phyloP scores from a whole-genome alignment of 805 yeast species.

The Saturnispora galanensis region DNA sequence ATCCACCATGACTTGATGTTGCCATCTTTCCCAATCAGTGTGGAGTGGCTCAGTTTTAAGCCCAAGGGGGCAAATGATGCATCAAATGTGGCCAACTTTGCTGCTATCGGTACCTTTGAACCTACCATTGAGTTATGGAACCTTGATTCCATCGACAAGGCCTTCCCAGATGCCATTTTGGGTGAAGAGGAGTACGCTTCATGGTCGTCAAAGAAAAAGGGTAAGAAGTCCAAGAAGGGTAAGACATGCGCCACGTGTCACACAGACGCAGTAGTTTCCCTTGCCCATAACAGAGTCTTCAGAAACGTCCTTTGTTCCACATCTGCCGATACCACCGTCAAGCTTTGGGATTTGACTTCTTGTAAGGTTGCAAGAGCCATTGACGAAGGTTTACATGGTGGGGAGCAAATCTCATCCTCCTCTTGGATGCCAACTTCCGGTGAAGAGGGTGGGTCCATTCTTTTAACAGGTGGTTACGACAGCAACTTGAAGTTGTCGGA shows the following conservation, averaged over 20 bases:
- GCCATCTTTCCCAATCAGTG: conserved; percentile 93
- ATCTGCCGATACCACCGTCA: conserved; percentile 90
- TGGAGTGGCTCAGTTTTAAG: conserved; percentile 83
- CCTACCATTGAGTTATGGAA: conserved; percentile 98
- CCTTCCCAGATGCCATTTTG: conserved; percentile 86
- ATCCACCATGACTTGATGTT: conserved; percentile 96
- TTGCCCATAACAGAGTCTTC: conserved; percentile 72
- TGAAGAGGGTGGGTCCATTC: conserved; percentile 45
- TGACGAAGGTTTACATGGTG: conserved; percentile 51
- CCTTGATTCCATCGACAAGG: conserved; percentile 82
- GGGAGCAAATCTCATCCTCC: conserved; percentile 73
- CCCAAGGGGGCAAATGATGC: conserved; percentile 42
- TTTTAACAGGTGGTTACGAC: conserved; percentile 92
- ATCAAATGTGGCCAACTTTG: conserved; percentile 69
- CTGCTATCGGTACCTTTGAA: conserved; percentile 94
- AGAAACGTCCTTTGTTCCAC: conserved; percentile 85
- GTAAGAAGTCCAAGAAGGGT: conserved; percentile 38
- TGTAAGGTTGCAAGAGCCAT: conserved; percentile 74
- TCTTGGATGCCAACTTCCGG: conserved; percentile 63
- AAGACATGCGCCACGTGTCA: conserved; percentile 52
- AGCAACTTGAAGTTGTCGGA: conserved; percentile 73
- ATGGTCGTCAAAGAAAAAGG: conserved; percentile 18
- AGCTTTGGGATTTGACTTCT: conserved; percentile 83
- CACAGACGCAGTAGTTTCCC: conserved; percentile 85
- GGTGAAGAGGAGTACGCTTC: conserved; percentile 54